phyloP scores from a whole-genome alignment of 78 protist species.

The Cavenderia fasciculata region DNA sequence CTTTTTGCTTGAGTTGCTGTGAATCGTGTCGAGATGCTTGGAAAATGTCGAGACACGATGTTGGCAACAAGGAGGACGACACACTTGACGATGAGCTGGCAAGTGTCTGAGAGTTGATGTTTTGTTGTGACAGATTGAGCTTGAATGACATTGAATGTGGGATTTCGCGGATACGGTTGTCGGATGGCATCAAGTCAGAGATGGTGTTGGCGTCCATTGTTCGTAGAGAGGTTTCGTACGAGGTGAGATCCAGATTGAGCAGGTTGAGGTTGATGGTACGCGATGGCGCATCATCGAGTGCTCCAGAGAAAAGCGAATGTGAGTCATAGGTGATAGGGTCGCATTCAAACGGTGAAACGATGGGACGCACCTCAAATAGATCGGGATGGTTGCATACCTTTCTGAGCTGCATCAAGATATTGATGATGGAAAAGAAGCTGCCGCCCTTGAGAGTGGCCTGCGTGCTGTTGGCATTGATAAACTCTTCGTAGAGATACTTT shows the following conservation, averaged over 20 bases:
- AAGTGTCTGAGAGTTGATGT: background rate
- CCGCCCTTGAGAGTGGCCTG: constrained; percentile 62
- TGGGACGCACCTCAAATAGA: constrained; percentile 90
- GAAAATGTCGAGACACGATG: constrained; percentile 48
- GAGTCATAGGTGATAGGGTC: background rate
- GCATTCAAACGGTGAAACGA: constrained; percentile 79
- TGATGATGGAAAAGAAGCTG: constrained; percentile 76
- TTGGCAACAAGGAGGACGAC: background rate
- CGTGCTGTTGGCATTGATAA: constrained; percentile 83
- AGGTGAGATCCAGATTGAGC: constrained; percentile 17
- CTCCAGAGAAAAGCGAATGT: background rate
- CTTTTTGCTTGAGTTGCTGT: background rate
- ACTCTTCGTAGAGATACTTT: constrained; percentile 91
- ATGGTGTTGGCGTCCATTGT: constrained; percentile 14
- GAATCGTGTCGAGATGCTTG: constrained; percentile 11
- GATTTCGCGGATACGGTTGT: background rate
- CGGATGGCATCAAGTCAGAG: background rate
- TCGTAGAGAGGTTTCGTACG: constrained; percentile 12
- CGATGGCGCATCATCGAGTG: constrained; percentile 12
- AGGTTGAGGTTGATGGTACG: constrained; percentile 16
- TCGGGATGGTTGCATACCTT: constrained; percentile 98
- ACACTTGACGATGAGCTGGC: background rate
- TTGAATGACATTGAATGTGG: constrained; percentile 13
- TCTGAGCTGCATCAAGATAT: constrained; percentile 93
- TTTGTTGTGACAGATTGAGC: background rate